phyloP scores from a whole-genome alignment of 352 stramenopile species.

The Plasmopara muralis region DNA sequence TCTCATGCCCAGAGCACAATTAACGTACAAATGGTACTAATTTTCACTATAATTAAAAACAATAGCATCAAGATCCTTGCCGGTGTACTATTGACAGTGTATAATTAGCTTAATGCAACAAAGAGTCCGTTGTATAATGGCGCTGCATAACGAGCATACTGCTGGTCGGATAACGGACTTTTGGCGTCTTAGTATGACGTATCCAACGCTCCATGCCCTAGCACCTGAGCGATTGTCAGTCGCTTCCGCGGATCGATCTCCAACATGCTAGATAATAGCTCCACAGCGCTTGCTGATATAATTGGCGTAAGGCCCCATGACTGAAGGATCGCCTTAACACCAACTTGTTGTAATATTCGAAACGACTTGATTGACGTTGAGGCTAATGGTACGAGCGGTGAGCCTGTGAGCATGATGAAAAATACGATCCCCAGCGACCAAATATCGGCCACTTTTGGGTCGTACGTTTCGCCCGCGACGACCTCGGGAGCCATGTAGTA shows the following conservation, averaged over 20 bases:
- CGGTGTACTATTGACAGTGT: too few species aligned
- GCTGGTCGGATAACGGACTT: not conserved
- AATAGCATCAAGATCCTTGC: not conserved
- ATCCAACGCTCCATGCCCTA: slow-evolving; percentile 15
- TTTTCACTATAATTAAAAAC: not conserved
- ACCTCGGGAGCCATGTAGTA: slow-evolving; percentile 57
- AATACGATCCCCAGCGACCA: slow-evolving; percentile 62
- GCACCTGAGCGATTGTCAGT: slow-evolving; percentile 15
- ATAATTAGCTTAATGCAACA: too few species aligned
- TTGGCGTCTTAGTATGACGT: slow-evolving; percentile 1
- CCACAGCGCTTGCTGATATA: slow-evolving; percentile 16
- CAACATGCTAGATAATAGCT: slow-evolving; percentile 27
- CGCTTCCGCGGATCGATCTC: slow-evolving; percentile 23
- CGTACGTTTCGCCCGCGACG: slow-evolving; percentile 28
- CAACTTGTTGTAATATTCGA: slow-evolving; percentile 20
- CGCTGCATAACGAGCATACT: too few species aligned
- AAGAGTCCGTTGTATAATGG: too few species aligned
- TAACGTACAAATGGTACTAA: not conserved
- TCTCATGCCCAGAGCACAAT: not conserved
- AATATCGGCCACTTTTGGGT: slow-evolving; percentile 40
- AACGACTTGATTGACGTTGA: slow-evolving; percentile 26
- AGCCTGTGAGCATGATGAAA: slow-evolving; percentile 61
- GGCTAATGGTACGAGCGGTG: slow-evolving; percentile 35
- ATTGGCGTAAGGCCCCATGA: slow-evolving; percentile 21
- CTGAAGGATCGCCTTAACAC: slow-evolving; percentile 21